These are phyloP conservation scores for Globisporangium radiosum DNA, from an alignment of 352 stramenopile species.

Conservation along the genomic window DNA sequence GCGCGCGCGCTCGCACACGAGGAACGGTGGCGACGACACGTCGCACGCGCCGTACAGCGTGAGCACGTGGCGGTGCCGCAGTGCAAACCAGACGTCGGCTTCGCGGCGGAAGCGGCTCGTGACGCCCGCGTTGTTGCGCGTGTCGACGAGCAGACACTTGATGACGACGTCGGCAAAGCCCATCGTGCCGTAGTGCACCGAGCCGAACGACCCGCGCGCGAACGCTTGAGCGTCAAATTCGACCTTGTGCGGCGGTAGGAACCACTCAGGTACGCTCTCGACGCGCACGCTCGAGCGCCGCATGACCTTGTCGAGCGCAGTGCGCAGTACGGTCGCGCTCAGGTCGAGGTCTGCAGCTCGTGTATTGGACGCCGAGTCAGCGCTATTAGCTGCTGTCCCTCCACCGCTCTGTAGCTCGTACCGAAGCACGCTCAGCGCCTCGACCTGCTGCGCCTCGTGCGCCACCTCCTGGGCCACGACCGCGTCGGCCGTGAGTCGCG, in stretches of 20 bases:
- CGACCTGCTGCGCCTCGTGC: too few species aligned
- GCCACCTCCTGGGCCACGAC: too few species aligned
- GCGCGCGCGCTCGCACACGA: slow-evolving; percentile 3
- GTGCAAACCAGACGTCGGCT: slow-evolving; percentile 6
- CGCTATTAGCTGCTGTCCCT: too few species aligned
- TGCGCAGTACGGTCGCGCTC: neutral
- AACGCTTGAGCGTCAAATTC: neutral
- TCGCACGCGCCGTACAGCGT: slow-evolving; percentile 13
- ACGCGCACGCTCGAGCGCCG: neutral
- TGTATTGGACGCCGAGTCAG: too few species aligned
- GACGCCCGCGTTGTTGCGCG: neutral
- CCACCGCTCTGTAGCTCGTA: too few species aligned
- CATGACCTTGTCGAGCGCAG: slow-evolving; percentile 4
- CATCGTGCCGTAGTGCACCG: neutral
- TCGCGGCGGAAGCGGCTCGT: slow-evolving; percentile 1
- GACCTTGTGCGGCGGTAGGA: slow-evolving; percentile 1
- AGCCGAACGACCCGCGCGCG: slow-evolving; percentile 1
- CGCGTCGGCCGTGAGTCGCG: too few species aligned
- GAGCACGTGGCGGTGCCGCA: slow-evolving; percentile 12
- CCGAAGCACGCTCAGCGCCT: too few species aligned
- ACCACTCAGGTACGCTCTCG: neutral
- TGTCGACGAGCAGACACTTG: slow-evolving; percentile 3
- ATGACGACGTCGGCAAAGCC: slow-evolving; percentile 1
- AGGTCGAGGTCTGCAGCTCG: too few species aligned
- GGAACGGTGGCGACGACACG: slow-evolving; percentile 5